Base-by-base conservation (phyloP, 192 early-diverging fungal species). In the Coemansia sp. region DNA sequence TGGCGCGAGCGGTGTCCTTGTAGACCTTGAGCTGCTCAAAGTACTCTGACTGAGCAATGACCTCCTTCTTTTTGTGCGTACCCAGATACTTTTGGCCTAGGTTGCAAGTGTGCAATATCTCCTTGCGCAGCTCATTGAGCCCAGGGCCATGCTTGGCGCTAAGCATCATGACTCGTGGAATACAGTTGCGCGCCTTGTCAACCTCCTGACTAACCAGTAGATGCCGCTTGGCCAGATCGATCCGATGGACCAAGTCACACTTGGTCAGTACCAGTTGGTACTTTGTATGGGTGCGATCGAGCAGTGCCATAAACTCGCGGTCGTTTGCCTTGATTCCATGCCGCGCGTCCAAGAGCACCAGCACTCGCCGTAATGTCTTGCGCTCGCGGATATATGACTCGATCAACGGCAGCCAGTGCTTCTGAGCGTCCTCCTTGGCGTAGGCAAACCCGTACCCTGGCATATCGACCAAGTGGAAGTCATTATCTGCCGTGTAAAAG, bases 361-460 rank as follows among this genome's bases (percentile, higher is more conserved):
- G 89, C 11, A 93, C 74, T 24, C 88, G 78, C 63, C 76, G 85
- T 20, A 93, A 71, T 1, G 80, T 73, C 60, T 78, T 80, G 52
- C 90, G 86, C 11, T 80, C 45, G 13, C 75, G 58, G 15, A 91
- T 69, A 65, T 91, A 93, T 18, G 75, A 75, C 67, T 90, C 89
- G 49, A 93, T 92, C 84, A 93, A 44, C 35, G 86, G 73, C 68
- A 67, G 66, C 91, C 91, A 93, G 24, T 68, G 39, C 30, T 62
- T 18, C 29, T 77, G 64, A 20, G 78, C 70, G 39, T 84, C 84
- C n/a, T 91, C 88, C 43, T 91, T 87, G 24, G 83, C 89, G 77
- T 84, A 90, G 3, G 91, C 91, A 76, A 93, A 93, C 32, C 91
- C 91, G 70, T 92, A 92, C 49, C 91, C 91, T 7, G 91, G 91